Evolutionary conservation across 2,329 filamentous ascomycete species (phyloP).

Genomic region (Xylaria sp.): DNA sequence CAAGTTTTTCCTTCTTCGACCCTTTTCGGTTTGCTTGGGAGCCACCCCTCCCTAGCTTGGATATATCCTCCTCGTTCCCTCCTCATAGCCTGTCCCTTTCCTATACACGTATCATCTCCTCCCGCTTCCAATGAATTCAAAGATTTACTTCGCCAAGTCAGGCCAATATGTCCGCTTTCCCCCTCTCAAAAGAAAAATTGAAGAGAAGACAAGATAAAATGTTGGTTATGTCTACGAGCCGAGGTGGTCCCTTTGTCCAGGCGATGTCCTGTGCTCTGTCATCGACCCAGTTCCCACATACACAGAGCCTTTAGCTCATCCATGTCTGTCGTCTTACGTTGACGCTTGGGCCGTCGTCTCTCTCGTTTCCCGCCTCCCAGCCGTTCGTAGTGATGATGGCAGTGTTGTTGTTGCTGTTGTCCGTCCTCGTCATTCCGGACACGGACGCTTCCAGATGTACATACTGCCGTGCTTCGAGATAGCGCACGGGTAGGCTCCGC

Average conservation of each 20-base stretch:
- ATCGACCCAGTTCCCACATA: slow-evolving; percentile 1
- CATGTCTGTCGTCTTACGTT: not conserved
- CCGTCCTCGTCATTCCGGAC: slow-evolving; percentile 6
- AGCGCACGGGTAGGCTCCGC: slow-evolving; percentile 51
- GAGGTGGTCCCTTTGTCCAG: not conserved
- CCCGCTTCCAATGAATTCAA: slow-evolving; percentile 16
- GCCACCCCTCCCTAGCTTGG: not conserved
- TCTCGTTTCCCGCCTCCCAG: slow-evolving; percentile 14
- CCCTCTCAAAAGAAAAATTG: not conserved
- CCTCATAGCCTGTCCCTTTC: not conserved
- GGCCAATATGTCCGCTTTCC: not conserved
- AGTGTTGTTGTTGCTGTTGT: slow-evolving; percentile 7
- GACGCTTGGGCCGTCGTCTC: not conserved
- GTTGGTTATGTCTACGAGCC: not conserved
- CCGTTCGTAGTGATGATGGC: slow-evolving; percentile 9
- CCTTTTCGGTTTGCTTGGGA: not conserved
- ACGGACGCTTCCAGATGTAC: slow-evolving; percentile 40
- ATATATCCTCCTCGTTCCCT: slow-evolving; percentile 30
- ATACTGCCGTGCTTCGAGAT: slow-evolving; percentile 45
- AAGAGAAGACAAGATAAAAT: slow-evolving; percentile 5
- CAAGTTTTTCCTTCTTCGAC: not conserved
- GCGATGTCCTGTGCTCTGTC: not conserved
- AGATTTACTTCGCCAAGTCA: not conserved
- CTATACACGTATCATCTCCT: not conserved
- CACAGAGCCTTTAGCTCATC: not conserved